Conservation (phyloP, 495 filamentous ascomycete genomes). For the Podospora tetraspora region DNA sequence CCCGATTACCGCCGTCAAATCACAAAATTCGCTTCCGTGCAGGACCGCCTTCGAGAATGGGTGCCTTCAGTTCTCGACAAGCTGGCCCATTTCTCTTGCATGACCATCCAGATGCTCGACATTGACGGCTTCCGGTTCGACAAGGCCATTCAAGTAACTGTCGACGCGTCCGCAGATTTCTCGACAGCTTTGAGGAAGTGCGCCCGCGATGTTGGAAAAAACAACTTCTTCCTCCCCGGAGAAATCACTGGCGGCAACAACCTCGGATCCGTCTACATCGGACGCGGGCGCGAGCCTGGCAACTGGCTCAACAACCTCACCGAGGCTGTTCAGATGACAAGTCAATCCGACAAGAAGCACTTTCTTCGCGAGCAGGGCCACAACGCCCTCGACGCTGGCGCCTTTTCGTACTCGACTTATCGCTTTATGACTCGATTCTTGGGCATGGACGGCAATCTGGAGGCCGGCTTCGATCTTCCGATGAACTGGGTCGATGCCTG, state of each 20-base stretch:
- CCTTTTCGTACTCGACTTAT: slow-evolving; percentile 67
- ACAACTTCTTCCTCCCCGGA: slow-evolving; percentile 62
- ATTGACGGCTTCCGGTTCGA: slow-evolving; percentile 66
- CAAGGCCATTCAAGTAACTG: slow-evolving; percentile 58
- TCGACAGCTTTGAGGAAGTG: slow-evolving; percentile 50
- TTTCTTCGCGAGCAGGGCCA: slow-evolving; percentile 51
- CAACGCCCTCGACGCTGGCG: slow-evolving; percentile 56
- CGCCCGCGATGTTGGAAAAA: slow-evolving; percentile 51
- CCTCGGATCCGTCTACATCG: slow-evolving; percentile 60
- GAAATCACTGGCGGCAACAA: slow-evolving; percentile 61
- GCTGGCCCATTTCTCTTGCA: slow-evolving; percentile 61
- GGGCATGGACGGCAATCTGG: slow-evolving; percentile 54
- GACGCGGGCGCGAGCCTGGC: slow-evolving; percentile 45
- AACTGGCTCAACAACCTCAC: slow-evolving; percentile 1
- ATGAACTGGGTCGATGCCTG: slow-evolving; percentile 58
- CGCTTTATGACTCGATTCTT: slow-evolving; percentile 61
- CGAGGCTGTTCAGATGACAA: background rate
- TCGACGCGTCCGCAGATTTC: slow-evolving; percentile 58
- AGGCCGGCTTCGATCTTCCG: slow-evolving; percentile 54
- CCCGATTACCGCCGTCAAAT: slow-evolving; percentile 61
- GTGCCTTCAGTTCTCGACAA: slow-evolving; percentile 53
- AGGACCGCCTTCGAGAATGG: slow-evolving; percentile 73
- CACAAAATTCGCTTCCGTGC: slow-evolving; percentile 66
- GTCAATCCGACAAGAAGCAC: slow-evolving; percentile 48
- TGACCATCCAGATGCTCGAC: slow-evolving; percentile 58